Evolutionary conservation across 2,329 filamentous ascomycete species (phyloP).

Genomic region (Aspergillus uvarum): DNA sequence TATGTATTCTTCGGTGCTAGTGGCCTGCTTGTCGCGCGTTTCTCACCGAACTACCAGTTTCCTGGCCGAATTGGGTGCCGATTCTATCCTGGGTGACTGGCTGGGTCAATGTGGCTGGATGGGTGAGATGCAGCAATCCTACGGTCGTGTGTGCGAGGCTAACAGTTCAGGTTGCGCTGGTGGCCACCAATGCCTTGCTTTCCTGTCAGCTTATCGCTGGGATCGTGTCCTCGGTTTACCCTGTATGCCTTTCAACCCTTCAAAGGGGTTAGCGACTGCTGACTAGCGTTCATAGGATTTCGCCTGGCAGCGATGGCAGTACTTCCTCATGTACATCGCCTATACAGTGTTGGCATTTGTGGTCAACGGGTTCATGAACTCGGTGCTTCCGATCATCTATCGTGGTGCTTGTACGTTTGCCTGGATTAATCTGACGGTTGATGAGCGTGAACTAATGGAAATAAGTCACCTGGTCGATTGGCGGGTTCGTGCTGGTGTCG

Average conservation of each 20-base stretch:
- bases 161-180: conserved; percentile 51
- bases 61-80: conserved; percentile 60
- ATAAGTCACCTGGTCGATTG: conserved; percentile 64
- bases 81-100: conserved; percentile 67
- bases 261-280: no score
- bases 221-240: conserved; percentile 61
- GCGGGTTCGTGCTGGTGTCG: conserved; percentile 66
- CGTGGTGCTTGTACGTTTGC: conserved; percentile 55
- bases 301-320: conserved; percentile 62
- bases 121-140: conserved; percentile 47
- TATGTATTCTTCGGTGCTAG: conserved; percentile 20
- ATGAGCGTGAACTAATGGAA: conserved; percentile 3
- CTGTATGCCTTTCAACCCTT: conserved; percentile 27
- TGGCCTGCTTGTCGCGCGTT: not conserved
- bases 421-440: not conserved
- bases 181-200: conserved; percentile 66
- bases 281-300: conserved; percentile 42
- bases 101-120: conserved; percentile 68
- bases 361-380: conserved; percentile 65
- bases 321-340: conserved; percentile 69
- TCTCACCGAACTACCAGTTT: conserved; percentile 38
- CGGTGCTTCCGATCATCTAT: conserved; percentile 63
- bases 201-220: conserved; percentile 67
- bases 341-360: conserved; percentile 61
- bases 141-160: conserved; percentile 5